Base-by-base conservation (phyloP, 495 filamentous ascomycete genomes). In the Clohesyomyces aquaticus region DNA sequence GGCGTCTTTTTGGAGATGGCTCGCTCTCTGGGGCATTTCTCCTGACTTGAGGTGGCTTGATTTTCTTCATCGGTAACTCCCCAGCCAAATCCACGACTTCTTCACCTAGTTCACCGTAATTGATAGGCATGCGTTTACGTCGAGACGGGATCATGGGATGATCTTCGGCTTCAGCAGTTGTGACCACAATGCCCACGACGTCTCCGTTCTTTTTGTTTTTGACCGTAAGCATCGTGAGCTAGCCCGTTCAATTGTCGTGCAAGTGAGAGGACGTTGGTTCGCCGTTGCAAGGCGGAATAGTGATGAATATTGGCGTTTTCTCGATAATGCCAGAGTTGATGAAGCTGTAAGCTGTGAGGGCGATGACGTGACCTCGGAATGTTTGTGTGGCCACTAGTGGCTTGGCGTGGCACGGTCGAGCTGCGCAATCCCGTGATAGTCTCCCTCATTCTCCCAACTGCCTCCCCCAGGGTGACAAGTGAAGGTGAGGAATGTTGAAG, bases 81-180 rank as follows among this genome's bases (percentile, higher is more conserved):
- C 19, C 26, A 59, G 43, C 21, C 27, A 4, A 35, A 14, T n/a
- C 41, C n/a, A n/a, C n/a, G n/a, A n/a, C 16, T 14, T 56, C 56
- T 18, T 25, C 47, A 26, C 55, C 63, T 16, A 11, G 1, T 9
- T 48, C 51, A 26, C 18, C 45, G 28, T 61, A 55, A 27, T 32
- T 51, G 18, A 56, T 27, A 23, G 18, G 26, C 21, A 55, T 61
- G 14, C 63, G 45, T 43, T 66, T 66, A 28, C 63, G 63, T 18
- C n/a, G 12, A 4, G 47, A 43, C 19, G 32, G 32, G 6, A 38
- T 38, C 32, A 6, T 38, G 14, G 32, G 6, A 6, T 38, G 32
- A 38, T 38, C 32, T 38, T 38, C 32, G 32, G 32, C 6, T 14
- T 14, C 14, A 14, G 32, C 6, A 38, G 6, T 38, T 38, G 32